Percentiles rank a stretch among this genome's conserved stretches.
phyloP scores from a whole-genome alignment of 352 stramenopile genomes.

The Peronospora destructor region DNA sequence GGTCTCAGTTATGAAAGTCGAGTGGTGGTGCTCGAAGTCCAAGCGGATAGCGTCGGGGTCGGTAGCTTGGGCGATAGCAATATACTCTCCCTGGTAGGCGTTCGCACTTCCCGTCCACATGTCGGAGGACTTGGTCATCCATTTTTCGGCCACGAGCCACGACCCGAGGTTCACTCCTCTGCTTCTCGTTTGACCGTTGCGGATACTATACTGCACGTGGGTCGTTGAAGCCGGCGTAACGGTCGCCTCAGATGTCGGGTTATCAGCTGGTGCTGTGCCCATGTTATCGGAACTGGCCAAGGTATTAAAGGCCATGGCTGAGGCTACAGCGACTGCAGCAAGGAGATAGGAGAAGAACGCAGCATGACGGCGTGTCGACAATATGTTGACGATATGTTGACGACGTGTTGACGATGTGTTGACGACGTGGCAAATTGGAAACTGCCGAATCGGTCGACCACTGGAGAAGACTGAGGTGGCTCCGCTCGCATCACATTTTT shows the following conservation, averaged over 20 bases:
- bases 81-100: conserved; percentile 48
- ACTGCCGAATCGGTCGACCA: conserved; percentile 4
- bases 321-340: conserved; percentile 1
- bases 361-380: conserved; percentile 15
- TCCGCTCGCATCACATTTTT: conserved; percentile 9
- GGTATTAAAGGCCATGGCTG: conserved; percentile 15
- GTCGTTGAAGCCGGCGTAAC: conserved; percentile 9
- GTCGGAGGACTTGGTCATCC: conserved; percentile 58
- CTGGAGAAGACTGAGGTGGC: background rate
- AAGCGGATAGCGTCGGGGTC: conserved; percentile 32
- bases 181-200: conserved; percentile 35
- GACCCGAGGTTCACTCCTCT: conserved; percentile 69
- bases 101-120: conserved; percentile 45
- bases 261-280: conserved; percentile 8
- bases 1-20: conserved; percentile 58
- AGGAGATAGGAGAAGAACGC: conserved; percentile 7
- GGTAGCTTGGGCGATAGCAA: conserved; percentile 39
- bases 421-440: conserved; percentile 11
- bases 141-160: conserved; percentile 75
- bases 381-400: too few relatives aligned
- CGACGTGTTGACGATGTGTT: too few relatives aligned
- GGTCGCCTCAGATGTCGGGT: background rate
- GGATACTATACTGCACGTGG: conserved; percentile 60
- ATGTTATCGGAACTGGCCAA: conserved; percentile 7
- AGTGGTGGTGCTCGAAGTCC: conserved; percentile 48